Base-by-base conservation (phyloP, 169 alveolate species). In the Eimeria nieschulzi region DNA sequence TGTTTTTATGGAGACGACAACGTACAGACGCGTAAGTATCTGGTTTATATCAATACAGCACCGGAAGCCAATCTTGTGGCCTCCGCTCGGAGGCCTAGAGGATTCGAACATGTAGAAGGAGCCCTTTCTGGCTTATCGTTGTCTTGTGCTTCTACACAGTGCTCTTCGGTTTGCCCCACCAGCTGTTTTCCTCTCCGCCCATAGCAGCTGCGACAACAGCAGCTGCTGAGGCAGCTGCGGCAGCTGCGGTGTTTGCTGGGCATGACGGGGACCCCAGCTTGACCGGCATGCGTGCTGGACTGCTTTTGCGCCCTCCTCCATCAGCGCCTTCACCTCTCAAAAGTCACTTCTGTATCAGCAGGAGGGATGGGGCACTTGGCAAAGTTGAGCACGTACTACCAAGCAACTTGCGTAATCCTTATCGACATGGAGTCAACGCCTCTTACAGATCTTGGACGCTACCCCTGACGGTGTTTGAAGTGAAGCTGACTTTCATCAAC, bases 201-300 rank as follows among this genome's bases (percentile, higher is more conserved):
- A 70, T 78, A n/a, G 54, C 46, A 12, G 86, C 86, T 39, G 86
- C 86, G 13, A 23, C 61, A 26, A 23, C 71, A 12, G 86, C 86
- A 21, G 86, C 86, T 15, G 86, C 86, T 17, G 86, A 78, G 8
- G 86, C 86, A 17, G 86, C 46, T 53, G 55, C 55, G 7, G 71
- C 71, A 17, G 86, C 86, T 54, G 66, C 86, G 53, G 86, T 39
- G 53, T 51, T 72, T 0, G 86, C 86, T 55, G 86, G 68, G 7
- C 68, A 59, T 12, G 68, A 59, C 68, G 68, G 68, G 15, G 68
- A 59, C 68, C 68, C 68, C 68, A 59, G 68, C 68, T 59, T 59
- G 68, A 59, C 68, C 15, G 68, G 68, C 64, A 23, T 71, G 23
- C 72, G 46, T 19, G 79, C 79, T n/a, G 71, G 86, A 5, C 2